These are phyloP conservation scores for Plectosphaerella cucumerina DNA, from an alignment of 2,329 filamentous ascomycete genomes.

Conservation along the genomic window DNA sequence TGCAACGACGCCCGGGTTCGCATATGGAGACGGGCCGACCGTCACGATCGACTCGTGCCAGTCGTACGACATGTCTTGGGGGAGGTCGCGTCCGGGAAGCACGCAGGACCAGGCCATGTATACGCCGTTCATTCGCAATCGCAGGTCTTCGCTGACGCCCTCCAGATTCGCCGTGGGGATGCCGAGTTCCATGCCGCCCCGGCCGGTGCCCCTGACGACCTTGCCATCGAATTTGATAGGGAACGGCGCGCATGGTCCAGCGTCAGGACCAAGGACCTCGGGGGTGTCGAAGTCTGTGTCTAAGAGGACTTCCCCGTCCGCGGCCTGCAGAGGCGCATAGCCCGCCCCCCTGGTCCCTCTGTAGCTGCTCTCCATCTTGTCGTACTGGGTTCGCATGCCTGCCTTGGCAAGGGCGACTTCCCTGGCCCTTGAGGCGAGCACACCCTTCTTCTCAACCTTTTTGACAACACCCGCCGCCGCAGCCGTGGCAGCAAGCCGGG, in stretches of 20 bases:
- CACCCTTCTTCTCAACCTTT: constrained; percentile 19
- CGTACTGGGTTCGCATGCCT: constrained; percentile 24
- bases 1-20: constrained; percentile 39
- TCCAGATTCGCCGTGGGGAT: constrained; percentile 51
- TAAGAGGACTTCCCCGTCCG: constrained; percentile 16
- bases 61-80: constrained; percentile 28
- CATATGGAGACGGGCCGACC: constrained; percentile 45
- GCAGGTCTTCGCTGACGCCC: constrained; percentile 44
- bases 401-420: constrained; percentile 14
- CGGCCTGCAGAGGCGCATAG: constrained; percentile 29
- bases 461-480: constrained; percentile 5
- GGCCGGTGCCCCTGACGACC: constrained; percentile 39
- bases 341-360: constrained; percentile 23
- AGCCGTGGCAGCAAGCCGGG: constrained; percentile 24
- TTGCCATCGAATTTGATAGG: constrained; percentile 48
- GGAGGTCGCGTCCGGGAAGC: constrained; percentile 23
- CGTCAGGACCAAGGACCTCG: constrained; percentile 40
- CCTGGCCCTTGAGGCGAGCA: constrained; percentile 17
- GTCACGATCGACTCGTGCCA: constrained; percentile 60
- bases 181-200: constrained; percentile 33
- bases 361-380: constrained; percentile 30
- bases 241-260: constrained; percentile 49
- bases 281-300: constrained; percentile 21
- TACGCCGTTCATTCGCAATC: constrained; percentile 52
- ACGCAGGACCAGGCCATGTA: constrained; percentile 62